Evolutionary conservation across 2,329 filamentous ascomycete species (phyloP).

Genomic region (Fusarium lateritium): DNA sequence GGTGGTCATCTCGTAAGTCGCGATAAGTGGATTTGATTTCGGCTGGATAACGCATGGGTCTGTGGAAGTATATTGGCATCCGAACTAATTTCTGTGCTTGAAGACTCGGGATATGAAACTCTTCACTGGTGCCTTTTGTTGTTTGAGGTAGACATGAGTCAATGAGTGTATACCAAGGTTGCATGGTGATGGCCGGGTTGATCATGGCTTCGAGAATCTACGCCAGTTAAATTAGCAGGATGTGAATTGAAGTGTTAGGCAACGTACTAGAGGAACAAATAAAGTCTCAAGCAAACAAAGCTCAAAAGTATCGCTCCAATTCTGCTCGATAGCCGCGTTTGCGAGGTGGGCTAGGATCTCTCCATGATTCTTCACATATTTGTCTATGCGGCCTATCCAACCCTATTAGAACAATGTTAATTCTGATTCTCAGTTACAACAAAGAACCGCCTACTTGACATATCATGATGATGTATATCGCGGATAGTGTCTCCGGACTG

Average conservation of each 20-base stretch:
- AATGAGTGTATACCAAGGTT: not conserved
- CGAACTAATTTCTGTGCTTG: not conserved
- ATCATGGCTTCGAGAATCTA: slow-evolving; percentile 6
- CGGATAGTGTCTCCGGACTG: slow-evolving; percentile 51
- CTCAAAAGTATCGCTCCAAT: not conserved
- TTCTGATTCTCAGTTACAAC: fast-evolving
- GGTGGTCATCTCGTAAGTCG: not conserved
- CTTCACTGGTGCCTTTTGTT: not conserved
- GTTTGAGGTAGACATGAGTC: not conserved
- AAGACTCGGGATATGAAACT: not conserved
- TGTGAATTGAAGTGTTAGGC: too few species aligned
- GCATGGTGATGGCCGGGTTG: slow-evolving; percentile 2
- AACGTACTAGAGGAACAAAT: not conserved
- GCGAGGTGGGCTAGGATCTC: not conserved
- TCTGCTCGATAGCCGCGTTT: not conserved
- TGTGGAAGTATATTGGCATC: slow-evolving; percentile 1
- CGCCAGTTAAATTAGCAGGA: too few species aligned
- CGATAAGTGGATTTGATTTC: slow-evolving; percentile 8
- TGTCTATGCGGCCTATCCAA: slow-evolving; percentile 48
- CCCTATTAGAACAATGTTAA: slow-evolving; percentile 33
- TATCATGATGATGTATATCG: slow-evolving; percentile 54
- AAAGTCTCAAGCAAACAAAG: slow-evolving; percentile 1
- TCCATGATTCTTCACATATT: not conserved
- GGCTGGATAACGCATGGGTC: not conserved
- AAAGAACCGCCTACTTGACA: slow-evolving; percentile 47